Evolutionary conservation across 345 rosid genomes (phyloP).

Genomic region (Populus ilicifolia): DNA sequence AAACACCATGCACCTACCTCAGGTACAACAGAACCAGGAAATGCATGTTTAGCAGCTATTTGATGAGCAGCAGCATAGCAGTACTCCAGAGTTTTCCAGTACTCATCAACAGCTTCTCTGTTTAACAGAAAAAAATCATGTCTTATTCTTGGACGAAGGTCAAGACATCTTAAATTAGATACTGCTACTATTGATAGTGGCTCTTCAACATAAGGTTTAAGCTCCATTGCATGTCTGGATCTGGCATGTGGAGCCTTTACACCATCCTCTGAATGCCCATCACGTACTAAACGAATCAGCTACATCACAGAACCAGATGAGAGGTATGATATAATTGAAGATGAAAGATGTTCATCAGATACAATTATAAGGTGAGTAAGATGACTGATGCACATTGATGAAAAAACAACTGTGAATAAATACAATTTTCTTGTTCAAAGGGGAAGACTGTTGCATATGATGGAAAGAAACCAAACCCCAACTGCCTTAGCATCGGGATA

Average conservation of each 20-base stretch:
- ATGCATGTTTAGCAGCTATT: constrained; percentile 74
- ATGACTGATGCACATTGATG: no score
- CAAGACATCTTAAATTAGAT: constrained; percentile 49
- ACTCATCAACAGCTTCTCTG: constrained; percentile 78
- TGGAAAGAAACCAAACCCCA: not conserved
- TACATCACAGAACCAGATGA: constrained; percentile 32
- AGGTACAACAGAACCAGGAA: constrained; percentile 89
- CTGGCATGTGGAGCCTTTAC: constrained; percentile 47
- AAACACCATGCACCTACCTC: constrained; percentile 51
- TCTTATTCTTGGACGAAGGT: constrained; percentile 87
- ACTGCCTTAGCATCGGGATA: not conserved
- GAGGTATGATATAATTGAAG: constrained; percentile 13
- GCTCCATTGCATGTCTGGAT: constrained; percentile 72
- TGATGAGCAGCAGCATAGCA: constrained; percentile 92
- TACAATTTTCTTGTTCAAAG: no score
- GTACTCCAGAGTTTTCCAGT: constrained; percentile 91
- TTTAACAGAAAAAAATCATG: constrained; percentile 79
- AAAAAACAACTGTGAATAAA: no score
- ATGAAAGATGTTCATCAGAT: not conserved
- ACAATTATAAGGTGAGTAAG: not conserved
- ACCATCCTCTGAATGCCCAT: constrained; percentile 46
- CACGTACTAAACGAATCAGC: constrained; percentile 72
- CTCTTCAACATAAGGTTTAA: constrained; percentile 89
- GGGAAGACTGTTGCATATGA: not conserved
- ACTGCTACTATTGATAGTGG: constrained; percentile 53